Percentiles rank a stretch among this genome's conserved stretches.
These are phyloP conservation scores for Cymbidium sinense DNA, from an alignment of 106 monocot genomes.

Conservation along the genomic window DNA sequence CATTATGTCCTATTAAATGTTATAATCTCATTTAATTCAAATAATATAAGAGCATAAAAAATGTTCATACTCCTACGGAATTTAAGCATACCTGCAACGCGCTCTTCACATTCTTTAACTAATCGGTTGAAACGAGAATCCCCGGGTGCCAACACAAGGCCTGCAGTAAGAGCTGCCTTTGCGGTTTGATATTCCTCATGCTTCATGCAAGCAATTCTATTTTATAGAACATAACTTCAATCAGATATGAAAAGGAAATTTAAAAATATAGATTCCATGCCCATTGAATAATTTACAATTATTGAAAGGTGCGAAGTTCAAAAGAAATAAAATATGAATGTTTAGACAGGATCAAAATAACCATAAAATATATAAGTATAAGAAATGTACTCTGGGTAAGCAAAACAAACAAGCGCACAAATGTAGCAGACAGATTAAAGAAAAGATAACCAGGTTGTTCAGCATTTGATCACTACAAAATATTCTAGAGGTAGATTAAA, in stretches of 20 bases:
- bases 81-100: slow-evolving; percentile 54
- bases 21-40: no score
- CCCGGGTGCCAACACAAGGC: slow-evolving; percentile 40
- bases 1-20: no score
- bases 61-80: background rate
- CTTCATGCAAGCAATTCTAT: slow-evolving; percentile 78
- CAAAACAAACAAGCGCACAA: background rate
- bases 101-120: slow-evolving; percentile 74
- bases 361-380: background rate
- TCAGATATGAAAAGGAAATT: slow-evolving; percentile 3
- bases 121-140: slow-evolving; percentile 65
- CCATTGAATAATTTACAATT: background rate
- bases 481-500: background rate
- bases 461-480: background rate
- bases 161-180: slow-evolving; percentile 68
- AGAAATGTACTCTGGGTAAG: background rate
- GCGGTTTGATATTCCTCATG: slow-evolving; percentile 94
- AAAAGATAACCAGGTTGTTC: background rate
- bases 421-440: background rate
- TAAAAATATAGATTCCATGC: background rate
- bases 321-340: background rate
- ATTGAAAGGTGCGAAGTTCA: background rate
- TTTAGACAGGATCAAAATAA: background rate
- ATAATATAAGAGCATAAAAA: background rate
- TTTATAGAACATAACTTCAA: background rate